Base-by-base conservation (phyloP, 306 rosid genomes). In the Lupinus albus region DNA sequence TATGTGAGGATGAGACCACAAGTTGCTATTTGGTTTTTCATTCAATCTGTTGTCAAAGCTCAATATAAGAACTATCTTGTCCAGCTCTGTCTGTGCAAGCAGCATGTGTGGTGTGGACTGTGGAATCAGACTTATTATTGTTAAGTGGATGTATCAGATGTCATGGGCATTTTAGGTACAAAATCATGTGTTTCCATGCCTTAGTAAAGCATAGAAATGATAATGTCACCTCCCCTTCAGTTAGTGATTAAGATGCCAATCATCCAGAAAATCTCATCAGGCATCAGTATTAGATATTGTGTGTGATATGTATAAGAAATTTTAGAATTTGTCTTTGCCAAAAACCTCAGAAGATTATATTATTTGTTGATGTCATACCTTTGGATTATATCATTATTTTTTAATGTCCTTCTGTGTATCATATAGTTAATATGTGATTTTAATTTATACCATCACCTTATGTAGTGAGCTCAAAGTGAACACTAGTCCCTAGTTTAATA, bases 21-120 rank as follows among this genome's bases (percentile, higher is more conserved):
- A 48, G 76, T 67, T 42, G 78, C 68, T 55, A 64, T 59, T 79
- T 66, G 49, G 73, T 72, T 61, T 44, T 73, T 77, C 73, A 28
- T 68, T 68, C 66, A 47, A 76, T 61, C 61, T 72, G 70, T 55
- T 68, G 64, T 71, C 77, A 77, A 63, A 78, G 59, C 36, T 51
- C 61, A 70, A 59, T 46, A 49, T 63, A 28, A 25, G 4, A 25
- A 4, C 30, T 25, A 25, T 3, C 30, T 1, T 25, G 30, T 25
- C 30, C 30, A 25, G 30, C 42, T 59, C 59, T 41, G 38, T 28
- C 69, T 18, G 25, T 50, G 38, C 21, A 47, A 61, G 67, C 72
- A 45, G 59, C 76, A 10, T 72, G 21, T 56, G 67, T 39, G 41
- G 21, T 56, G 67, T 39, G 41, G 64, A 74, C 55, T 76, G 51